Evolutionary conservation across 768 basidiomycete genomes (phyloP).

Genomic region (Pleurotus pulmonarius): DNA sequence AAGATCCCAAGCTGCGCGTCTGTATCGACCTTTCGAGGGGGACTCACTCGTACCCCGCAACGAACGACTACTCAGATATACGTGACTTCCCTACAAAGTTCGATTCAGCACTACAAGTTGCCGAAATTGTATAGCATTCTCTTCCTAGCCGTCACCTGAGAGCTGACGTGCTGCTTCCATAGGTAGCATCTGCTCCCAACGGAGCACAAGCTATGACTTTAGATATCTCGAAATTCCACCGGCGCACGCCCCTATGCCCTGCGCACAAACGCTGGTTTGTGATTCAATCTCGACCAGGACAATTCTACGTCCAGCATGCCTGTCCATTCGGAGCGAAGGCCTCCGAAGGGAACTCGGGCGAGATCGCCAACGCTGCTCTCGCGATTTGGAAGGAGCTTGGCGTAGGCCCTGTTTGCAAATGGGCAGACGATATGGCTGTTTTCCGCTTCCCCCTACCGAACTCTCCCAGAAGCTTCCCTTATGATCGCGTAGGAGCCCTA

Average conservation of each 20-base stretch:
- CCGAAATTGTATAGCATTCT: conserved; percentile 11
- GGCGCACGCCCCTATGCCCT: conserved; percentile 11
- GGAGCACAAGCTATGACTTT: conserved; percentile 19
- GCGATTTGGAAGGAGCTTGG: conserved; percentile 12
- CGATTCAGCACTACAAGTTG: conserved; percentile 9
- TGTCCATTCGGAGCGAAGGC: conserved; percentile 14
- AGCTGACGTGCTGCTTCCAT: not conserved
- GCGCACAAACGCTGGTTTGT: conserved; percentile 15
- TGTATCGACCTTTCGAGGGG: conserved; percentile 16
- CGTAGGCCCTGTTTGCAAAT: conserved; percentile 8
- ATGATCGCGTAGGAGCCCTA: conserved; percentile 14
- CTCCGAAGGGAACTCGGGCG: conserved; percentile 16
- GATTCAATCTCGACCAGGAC: conserved; percentile 4
- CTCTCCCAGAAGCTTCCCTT: conserved; percentile 1
- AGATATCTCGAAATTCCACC: conserved; percentile 18
- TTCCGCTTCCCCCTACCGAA: conserved; percentile 15
- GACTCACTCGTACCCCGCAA: not conserved
- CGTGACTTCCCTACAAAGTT: conserved; percentile 14
- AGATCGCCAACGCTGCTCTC: conserved; percentile 11
- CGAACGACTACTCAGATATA: conserved; percentile 13
- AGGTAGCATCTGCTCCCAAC: conserved; percentile 16
- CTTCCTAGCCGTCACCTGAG: too few relatives aligned
- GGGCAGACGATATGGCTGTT: conserved; percentile 12
- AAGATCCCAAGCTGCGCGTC: conserved; percentile 12
- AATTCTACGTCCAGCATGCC: conserved; percentile 18